Percentiles rank a stretch among this genome's conserved stretches.
Conservation (phyloP, 176 grass and related monocot species). For the Juncus effusus region DNA sequence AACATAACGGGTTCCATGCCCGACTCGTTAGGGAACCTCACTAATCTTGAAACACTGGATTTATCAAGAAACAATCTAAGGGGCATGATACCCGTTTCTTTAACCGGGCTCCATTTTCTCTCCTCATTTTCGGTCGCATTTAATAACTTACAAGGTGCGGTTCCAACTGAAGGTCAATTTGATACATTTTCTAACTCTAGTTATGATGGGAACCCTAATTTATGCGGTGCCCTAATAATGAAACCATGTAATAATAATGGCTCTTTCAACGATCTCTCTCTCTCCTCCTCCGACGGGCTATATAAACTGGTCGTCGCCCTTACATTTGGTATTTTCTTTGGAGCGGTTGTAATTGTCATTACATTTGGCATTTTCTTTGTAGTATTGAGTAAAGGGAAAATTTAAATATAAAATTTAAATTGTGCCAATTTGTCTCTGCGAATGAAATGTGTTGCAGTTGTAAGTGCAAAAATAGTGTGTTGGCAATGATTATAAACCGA, state of each 20-base stretch:
- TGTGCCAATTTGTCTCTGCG: no score
- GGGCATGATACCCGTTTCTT: constrained; percentile 40
- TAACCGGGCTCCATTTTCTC: constrained; percentile 54
- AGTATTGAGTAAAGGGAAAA: no score
- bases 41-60: constrained; percentile 44
- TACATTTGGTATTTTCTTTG: constrained; percentile 58
- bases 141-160: constrained; percentile 54
- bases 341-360: constrained; percentile 42
- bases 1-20: constrained; percentile 55
- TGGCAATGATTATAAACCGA: no score
- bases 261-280: constrained; percentile 4
- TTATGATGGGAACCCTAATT: constrained; percentile 54
- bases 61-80: constrained; percentile 54
- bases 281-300: not conserved
- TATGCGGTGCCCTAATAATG: constrained; percentile 48
- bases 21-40: constrained; percentile 44
- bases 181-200: constrained; percentile 56
- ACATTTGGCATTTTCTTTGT: constrained; percentile 27
- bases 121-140: constrained; percentile 55
- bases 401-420: no score
- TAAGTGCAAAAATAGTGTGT: no score
- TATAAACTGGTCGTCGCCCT: constrained; percentile 47
- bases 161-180: constrained; percentile 58
- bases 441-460: no score
- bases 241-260: constrained; percentile 1